phyloP scores from a whole-genome alignment of 495 filamentous ascomycete species.

The Xylaria telfairii region DNA sequence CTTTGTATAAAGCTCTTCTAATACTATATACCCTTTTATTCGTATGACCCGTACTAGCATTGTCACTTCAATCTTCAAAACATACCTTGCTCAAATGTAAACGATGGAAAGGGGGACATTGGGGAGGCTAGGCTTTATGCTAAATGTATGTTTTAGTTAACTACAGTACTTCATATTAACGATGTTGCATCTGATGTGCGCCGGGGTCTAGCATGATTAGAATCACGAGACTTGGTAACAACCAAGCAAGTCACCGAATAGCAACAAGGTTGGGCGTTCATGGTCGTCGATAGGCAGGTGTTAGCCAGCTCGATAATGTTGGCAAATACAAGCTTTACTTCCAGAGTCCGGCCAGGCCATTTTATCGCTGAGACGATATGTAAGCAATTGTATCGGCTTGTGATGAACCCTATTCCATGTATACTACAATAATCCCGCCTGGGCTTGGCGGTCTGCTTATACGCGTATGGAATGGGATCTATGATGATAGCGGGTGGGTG shows the following conservation, averaged over 20 bases:
- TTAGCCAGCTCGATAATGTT: not conserved
- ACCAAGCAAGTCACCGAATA: not conserved
- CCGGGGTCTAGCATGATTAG: not conserved
- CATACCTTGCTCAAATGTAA: not conserved
- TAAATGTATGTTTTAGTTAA: not conserved
- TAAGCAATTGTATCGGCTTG: not conserved
- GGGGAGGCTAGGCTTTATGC: not conserved
- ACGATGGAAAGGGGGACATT: not conserved
- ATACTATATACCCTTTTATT: slow-evolving; percentile 28
- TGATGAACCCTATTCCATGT: not conserved
- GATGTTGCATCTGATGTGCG: not conserved
- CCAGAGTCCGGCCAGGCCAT: not conserved
- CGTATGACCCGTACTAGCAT: not conserved
- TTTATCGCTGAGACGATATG: not conserved
- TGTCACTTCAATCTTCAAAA: not conserved
- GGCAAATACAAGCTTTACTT: not conserved
- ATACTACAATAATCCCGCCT: not conserved
- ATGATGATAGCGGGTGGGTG: slow-evolving; percentile 16
- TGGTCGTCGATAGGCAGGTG: not conserved
- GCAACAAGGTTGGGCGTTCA: not conserved
- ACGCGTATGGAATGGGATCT: not conserved
- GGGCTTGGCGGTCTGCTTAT: not conserved
- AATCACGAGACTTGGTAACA: not conserved
- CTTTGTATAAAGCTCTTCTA: slow-evolving; percentile 28
- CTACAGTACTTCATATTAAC: not conserved